Conservation (phyloP, 2,329 filamentous ascomycete genomes). For the Paecilomyces sp. region DNA sequence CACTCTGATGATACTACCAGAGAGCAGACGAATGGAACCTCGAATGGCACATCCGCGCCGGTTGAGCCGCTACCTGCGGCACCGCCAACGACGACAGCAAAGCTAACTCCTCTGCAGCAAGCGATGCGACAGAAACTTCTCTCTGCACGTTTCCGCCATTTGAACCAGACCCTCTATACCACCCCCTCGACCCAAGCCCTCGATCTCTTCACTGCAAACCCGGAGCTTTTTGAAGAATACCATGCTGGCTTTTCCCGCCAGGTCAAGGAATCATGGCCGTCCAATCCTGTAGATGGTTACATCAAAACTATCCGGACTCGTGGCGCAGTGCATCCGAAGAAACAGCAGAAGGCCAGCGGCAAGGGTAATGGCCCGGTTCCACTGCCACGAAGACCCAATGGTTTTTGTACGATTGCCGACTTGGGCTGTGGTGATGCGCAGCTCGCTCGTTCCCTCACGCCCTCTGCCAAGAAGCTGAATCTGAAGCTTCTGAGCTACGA, state of each 20-base stretch:
- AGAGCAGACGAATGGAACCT: conserved; percentile 11
- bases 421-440: conserved; percentile 89
- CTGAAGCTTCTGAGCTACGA: conserved; percentile 80
- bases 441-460: conserved; percentile 60
- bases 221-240: conserved; percentile 93
- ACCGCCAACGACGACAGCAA: conserved; percentile 41
- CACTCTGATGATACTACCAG: conserved; percentile 11
- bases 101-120: conserved; percentile 85
- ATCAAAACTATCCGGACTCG: conserved; percentile 63
- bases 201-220: conserved; percentile 71
- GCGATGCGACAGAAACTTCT: conserved; percentile 93
- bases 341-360: conserved; percentile 29
- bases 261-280: conserved; percentile 83
- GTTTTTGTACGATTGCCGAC: conserved; percentile 75
- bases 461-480: conserved; percentile 57
- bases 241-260: conserved; percentile 94
- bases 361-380: conserved; percentile 30
- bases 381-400: conserved; percentile 62
- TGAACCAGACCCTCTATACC: conserved; percentile 96
- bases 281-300: conserved; percentile 90
- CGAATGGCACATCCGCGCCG: conserved; percentile 1
- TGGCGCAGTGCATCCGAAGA: conserved; percentile 46
- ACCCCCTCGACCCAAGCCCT: conserved; percentile 79
- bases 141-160: conserved; percentile 90
- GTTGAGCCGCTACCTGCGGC: conserved; percentile 22